Base-by-base conservation (phyloP, 2,329 filamentous ascomycete genomes). In the Cadophora luteo-olivacea region DNA sequence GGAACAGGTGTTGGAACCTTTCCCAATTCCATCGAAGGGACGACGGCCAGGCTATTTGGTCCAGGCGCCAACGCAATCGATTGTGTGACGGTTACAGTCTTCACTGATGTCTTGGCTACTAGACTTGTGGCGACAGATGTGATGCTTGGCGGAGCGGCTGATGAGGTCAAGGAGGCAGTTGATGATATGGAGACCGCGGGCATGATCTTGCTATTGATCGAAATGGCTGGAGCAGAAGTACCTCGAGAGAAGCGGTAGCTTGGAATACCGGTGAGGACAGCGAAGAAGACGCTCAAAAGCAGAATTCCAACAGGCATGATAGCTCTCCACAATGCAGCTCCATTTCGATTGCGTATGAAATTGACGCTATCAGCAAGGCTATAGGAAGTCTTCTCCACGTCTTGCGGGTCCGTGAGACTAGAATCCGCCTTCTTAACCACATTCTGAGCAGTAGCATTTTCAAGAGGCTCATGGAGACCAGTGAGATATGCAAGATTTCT, bases 401-500 rank as follows among this genome's bases (percentile, higher is more conserved):
- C 69, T 33, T 70, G 66, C 55, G 69, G 19, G 38, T 67, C 48
- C 8, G 49, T 61, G 22, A 67, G 11, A 52, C 45, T 36, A 29
- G 61, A 38, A 12, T 71, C 65, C 14, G 55, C 57, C 54, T 70
- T 75, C 33, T 67, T 71, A 11, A 57, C 5, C 8, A 49, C 12
- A 8, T 58, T 51, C 19, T 65, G 45, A 11, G 60, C 33, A 24
- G 33, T 65, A 22, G 67, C 11, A 3, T 48, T 54, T 7, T 71
- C 64, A 11, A 71, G 57, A 54, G 72, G 69, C 25, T 77, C 76
- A 32, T 78, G 70, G 32, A 78, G 74, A 25, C 76, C 75, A 60
- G 84, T 84, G 49, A 86, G 75, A 66, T 82, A 83, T n/a, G 84
- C 83, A 25, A 86, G 75, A 70, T 85, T 85, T 68, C 84, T 80